phyloP scores from a whole-genome alignment of 2,329 filamentous ascomycete species.

The Elsinoe perseae region DNA sequence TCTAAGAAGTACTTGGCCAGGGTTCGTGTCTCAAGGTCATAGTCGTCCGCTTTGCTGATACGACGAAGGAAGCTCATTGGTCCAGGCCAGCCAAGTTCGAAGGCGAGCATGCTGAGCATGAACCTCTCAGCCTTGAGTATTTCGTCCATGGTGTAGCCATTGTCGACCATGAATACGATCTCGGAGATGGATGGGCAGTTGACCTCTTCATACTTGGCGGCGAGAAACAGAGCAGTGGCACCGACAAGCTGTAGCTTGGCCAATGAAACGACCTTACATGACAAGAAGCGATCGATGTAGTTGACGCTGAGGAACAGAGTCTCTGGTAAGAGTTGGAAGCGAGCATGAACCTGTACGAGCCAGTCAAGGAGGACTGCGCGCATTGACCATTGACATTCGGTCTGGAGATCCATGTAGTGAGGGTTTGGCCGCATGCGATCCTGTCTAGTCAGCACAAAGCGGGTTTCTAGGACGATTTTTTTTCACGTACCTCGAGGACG shows the following conservation, averaged over 20 bases:
- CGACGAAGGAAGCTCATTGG: slow-evolving; percentile 96
- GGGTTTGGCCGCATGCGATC: slow-evolving; percentile 77
- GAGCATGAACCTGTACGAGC: slow-evolving; percentile 90
- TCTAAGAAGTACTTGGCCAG: slow-evolving; percentile 97
- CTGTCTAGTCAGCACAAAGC: slow-evolving; percentile 32
- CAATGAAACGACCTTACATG: slow-evolving; percentile 87
- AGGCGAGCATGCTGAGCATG: slow-evolving; percentile 94
- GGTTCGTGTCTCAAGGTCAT: slow-evolving; percentile 89
- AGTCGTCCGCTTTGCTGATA: slow-evolving; percentile 97
- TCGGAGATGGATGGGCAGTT: slow-evolving; percentile 92
- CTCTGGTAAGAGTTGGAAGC: slow-evolving; percentile 85
- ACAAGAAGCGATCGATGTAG: slow-evolving; percentile 94
- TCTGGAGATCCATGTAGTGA: slow-evolving; percentile 93
- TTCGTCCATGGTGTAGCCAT: slow-evolving; percentile 80
- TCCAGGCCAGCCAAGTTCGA: slow-evolving; percentile 95
- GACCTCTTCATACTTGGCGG: slow-evolving; percentile 98
- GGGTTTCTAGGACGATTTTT: neutral
- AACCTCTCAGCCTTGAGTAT: slow-evolving; percentile 96
- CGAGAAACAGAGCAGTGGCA: slow-evolving; percentile 89
- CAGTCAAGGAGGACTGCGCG: slow-evolving; percentile 95
- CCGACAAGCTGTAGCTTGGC: slow-evolving; percentile 93
- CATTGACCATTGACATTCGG: slow-evolving; percentile 99
- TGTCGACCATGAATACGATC: slow-evolving; percentile 97
- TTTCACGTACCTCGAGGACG: slow-evolving; percentile 64
- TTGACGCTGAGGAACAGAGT: slow-evolving; percentile 93